phyloP scores from a whole-genome alignment of 176 grass and related monocot genomes.

The Elaeis guineensis region DNA sequence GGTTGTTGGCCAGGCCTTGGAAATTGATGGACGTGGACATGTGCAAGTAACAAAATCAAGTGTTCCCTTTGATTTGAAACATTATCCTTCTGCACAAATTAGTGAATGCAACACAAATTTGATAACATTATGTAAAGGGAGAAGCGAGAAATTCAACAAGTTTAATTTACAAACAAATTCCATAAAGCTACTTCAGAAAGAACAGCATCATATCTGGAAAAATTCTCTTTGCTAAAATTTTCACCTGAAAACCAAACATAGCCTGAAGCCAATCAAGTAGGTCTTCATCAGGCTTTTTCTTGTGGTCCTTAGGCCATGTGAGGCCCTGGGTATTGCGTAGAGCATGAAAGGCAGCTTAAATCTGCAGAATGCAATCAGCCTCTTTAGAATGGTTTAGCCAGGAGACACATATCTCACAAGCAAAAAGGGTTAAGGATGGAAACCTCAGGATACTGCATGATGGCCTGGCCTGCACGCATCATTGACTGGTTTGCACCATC shows the following conservation, averaged over 20 bases:
- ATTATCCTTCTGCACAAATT: slow-evolving; percentile 61
- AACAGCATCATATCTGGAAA: no score
- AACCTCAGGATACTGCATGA: slow-evolving; percentile 90
- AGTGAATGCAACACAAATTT: background rate
- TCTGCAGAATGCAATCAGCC: slow-evolving; percentile 28
- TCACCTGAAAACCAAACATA: slow-evolving; percentile 97
- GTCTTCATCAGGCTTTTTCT: slow-evolving; percentile 60
- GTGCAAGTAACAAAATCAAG: slow-evolving; percentile 93
- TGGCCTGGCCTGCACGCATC: slow-evolving; percentile 70
- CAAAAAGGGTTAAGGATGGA: background rate
- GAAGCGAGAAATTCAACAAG: no score
- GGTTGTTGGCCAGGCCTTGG: slow-evolving; percentile 64
- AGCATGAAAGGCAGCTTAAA: slow-evolving; percentile 70
- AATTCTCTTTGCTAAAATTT: no score
- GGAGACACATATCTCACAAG: background rate
- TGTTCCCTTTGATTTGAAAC: slow-evolving; percentile 94
- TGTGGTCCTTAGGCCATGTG: slow-evolving; percentile 80
- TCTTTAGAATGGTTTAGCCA: no score
- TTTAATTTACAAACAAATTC: no score
- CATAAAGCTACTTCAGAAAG: no score
- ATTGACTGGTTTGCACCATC: slow-evolving; percentile 64
- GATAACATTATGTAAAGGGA: no score
- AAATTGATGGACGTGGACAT: slow-evolving; percentile 57
- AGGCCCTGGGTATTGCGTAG: slow-evolving; percentile 85
- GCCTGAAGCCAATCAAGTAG: slow-evolving; percentile 95